Percentiles rank a stretch among this genome's conserved stretches.
Evolutionary conservation across 164 flowering plant species (phyloP).

Genomic region (Vitis amurensis): DNA sequence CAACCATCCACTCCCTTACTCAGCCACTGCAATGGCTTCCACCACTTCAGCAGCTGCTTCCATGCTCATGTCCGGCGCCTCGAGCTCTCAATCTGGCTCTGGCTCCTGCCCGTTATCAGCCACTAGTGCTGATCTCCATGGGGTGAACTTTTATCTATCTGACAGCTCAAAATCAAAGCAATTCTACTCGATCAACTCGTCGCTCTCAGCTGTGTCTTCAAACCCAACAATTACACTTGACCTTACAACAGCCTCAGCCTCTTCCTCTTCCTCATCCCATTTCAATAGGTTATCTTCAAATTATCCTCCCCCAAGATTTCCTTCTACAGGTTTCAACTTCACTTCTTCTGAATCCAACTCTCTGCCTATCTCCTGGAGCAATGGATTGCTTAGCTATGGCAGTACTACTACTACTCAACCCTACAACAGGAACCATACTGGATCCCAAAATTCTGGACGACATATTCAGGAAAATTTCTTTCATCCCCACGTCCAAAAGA

Average conservation of each 20-base stretch:
- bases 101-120: slow-evolving; percentile 5
- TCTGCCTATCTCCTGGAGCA: slow-evolving; percentile 40
- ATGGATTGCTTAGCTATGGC: slow-evolving; percentile 33
- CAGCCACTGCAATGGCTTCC: slow-evolving; percentile 20
- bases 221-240: slow-evolving; percentile 91
- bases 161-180: slow-evolving; percentile 52
- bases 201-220: slow-evolving; percentile 53
- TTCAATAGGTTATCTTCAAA: slow-evolving; percentile 31
- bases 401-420: slow-evolving; percentile 17
- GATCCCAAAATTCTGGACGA: slow-evolving; percentile 30
- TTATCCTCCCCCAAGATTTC: slow-evolving; percentile 23
- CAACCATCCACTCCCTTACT: slow-evolving; percentile 13
- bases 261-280: slow-evolving; percentile 38
- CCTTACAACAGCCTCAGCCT: slow-evolving; percentile 56
- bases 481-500: slow-evolving; percentile 44
- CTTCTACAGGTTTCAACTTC: slow-evolving; percentile 64
- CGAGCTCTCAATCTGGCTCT: slow-evolving; percentile 6
- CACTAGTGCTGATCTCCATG: slow-evolving; percentile 40
- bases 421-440: slow-evolving; percentile 30
- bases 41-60: slow-evolving; percentile 13
- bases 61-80: slow-evolving; percentile 13
- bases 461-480: slow-evolving; percentile 42
- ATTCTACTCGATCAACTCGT: slow-evolving; percentile 54
- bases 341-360: slow-evolving; percentile 44
- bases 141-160: slow-evolving; percentile 57